A percentile compares a stretch with the other conserved stretches of the same genome.
Conservation (phyloP, 345 rosid genomes). For the Arabidopsis suecica region DNA sequence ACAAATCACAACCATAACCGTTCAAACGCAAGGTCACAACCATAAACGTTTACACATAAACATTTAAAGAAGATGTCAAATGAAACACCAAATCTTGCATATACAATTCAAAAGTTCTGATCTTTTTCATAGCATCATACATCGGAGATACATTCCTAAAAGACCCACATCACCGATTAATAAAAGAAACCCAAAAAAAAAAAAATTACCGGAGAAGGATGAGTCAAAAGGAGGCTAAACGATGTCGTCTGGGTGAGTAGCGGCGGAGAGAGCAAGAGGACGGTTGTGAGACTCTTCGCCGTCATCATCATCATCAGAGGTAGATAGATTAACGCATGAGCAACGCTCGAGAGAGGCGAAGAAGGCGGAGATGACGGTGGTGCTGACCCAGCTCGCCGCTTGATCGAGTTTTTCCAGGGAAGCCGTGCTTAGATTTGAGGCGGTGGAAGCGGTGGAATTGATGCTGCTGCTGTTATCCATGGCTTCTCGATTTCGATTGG, state of each 20-base stretch:
- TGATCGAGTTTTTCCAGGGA: constrained; percentile 57
- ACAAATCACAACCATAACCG: constrained; percentile 15
- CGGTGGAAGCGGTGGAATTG: constrained; percentile 37
- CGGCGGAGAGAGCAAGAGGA: constrained; percentile 56
- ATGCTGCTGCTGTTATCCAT: constrained; percentile 49
- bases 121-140: constrained; percentile 8
- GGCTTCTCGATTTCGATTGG: constrained; percentile 2
- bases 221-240: constrained; percentile 25
- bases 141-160: constrained; percentile 22
- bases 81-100: constrained; percentile 26
- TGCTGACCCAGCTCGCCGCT: constrained; percentile 73
- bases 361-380: constrained; percentile 79
- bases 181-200: neutral
- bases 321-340: constrained; percentile 81
- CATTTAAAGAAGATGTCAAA: neutral
- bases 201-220: constrained; percentile 20
- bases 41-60: constrained; percentile 5
- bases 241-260: constrained; percentile 45
- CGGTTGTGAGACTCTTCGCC: constrained; percentile 56
- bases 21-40: neutral
- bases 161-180: neutral
- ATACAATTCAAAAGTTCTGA: constrained; percentile 39
- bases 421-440: constrained; percentile 47
- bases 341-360: constrained; percentile 90
- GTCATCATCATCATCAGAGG: constrained; percentile 70